A percentile compares a stretch with the other conserved stretches of the same genome.
phyloP scores from a whole-genome alignment of 441 rosid genomes.

The Brassica hybrid region DNA sequence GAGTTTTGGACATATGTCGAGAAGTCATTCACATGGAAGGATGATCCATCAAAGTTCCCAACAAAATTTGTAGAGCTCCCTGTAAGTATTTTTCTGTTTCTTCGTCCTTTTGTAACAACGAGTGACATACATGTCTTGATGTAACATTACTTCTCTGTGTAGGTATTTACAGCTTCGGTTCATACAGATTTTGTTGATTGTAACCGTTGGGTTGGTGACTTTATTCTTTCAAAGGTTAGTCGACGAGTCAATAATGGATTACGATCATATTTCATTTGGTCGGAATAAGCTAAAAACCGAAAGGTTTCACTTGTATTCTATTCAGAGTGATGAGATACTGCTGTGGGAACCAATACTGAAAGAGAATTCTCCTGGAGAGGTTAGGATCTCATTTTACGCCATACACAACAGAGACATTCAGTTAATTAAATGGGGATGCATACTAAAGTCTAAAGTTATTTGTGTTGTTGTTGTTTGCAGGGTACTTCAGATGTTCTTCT shows the following conservation, averaged over 20 bases:
- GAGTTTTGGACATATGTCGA: too few species aligned
- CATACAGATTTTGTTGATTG: slow-evolving; percentile 93
- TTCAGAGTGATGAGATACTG: slow-evolving; percentile 91
- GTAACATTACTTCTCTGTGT: slow-evolving; percentile 32
- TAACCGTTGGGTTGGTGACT: slow-evolving; percentile 97
- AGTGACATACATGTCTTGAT: not conserved
- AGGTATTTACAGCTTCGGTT: slow-evolving; percentile 93
- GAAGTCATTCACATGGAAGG: too few species aligned
- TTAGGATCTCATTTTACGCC: slow-evolving; percentile 38
- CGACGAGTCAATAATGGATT: slow-evolving; percentile 1
- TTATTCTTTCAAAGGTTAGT: slow-evolving; percentile 85
- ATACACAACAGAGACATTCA: not conserved
- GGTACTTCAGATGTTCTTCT: slow-evolving; percentile 84
- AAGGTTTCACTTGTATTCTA: not conserved
- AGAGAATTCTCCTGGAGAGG: slow-evolving; percentile 99
- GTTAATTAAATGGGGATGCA: not conserved
- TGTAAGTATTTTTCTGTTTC: too few species aligned
- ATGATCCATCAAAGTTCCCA: too few species aligned
- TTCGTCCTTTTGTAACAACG: slow-evolving; percentile 1
- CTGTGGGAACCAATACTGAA: slow-evolving; percentile 96
- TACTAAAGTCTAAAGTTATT: not conserved
- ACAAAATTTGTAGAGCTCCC: too few species aligned
- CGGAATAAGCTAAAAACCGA: slow-evolving; percentile 10
- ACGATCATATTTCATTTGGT: slow-evolving; percentile 1
- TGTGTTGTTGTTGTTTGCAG: slow-evolving; percentile 47